Evolutionary conservation across 106 monocot genomes (phyloP).

Genomic region (Ottelia alismoides): DNA sequence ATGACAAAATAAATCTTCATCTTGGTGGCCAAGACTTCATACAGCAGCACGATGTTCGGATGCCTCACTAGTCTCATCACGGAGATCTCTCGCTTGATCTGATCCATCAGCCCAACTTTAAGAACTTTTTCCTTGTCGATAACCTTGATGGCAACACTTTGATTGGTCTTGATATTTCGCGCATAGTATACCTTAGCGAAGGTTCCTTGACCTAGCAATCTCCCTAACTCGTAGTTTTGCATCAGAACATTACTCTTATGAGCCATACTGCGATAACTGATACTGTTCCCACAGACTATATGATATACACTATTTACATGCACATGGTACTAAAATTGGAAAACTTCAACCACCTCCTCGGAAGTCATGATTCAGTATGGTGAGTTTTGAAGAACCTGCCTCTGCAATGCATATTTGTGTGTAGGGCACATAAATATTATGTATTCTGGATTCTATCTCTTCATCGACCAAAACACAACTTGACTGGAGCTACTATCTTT

Average conservation of each 20-base stretch:
- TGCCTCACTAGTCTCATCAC: constrained; percentile 13
- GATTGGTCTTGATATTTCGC: constrained; percentile 3
- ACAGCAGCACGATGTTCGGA: constrained; percentile 17
- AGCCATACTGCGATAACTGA: constrained; percentile 10
- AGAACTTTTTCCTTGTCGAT: constrained; percentile 14
- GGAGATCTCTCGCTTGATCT: constrained; percentile 20
- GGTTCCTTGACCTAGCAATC: constrained; percentile 13
- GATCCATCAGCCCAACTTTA: constrained; percentile 12
- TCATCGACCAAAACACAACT: neutral
- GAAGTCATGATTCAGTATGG: constrained; percentile 4
- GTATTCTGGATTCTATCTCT: neutral
- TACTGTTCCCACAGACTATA: neutral
- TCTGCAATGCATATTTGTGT: neutral
- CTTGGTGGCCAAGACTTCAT: constrained; percentile 22
- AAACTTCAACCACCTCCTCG: constrained; percentile 4
- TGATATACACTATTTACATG: neutral
- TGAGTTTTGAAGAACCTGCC: neutral
- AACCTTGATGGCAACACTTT: constrained; percentile 18
- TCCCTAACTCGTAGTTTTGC: constrained; percentile 23
- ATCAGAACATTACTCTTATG: constrained; percentile 25
- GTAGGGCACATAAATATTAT: neutral
- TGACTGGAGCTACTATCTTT: neutral
- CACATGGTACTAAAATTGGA: neutral
- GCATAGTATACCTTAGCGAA: constrained; percentile 20
- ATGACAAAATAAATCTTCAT: constrained; percentile 18